phyloP scores from a whole-genome alignment of 768 basidiomycete genomes.

The Mycena amicta region DNA sequence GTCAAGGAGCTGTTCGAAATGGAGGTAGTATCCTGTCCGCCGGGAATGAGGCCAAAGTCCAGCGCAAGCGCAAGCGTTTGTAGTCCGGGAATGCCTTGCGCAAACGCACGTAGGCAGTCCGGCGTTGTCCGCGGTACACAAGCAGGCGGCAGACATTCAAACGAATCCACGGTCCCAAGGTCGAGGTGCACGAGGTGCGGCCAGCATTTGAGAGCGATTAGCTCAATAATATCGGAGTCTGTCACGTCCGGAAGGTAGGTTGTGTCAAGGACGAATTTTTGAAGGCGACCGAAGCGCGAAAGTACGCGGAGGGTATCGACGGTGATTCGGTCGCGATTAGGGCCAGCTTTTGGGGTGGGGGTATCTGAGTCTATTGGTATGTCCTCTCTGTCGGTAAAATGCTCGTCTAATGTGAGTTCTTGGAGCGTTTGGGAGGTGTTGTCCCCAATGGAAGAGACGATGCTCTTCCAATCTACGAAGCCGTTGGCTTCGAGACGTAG shows the following conservation, averaged over 20 bases:
- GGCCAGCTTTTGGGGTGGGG: conserved; percentile 15
- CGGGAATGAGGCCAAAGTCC: conserved; percentile 16
- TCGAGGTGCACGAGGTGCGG: conserved; percentile 46
- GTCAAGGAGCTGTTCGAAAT: conserved; percentile 27
- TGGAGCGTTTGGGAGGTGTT: conserved; percentile 34
- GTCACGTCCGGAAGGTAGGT: conserved; percentile 40
- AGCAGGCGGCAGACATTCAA: conserved; percentile 23
- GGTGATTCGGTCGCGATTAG: conserved; percentile 19
- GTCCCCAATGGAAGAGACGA: conserved; percentile 34
- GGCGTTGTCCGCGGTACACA: conserved; percentile 29
- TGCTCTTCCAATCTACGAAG: conserved; percentile 33
- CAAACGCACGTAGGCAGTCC: conserved; percentile 30
- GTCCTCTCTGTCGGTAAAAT: conserved; percentile 15
- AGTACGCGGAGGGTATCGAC: conserved; percentile 40
- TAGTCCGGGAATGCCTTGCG: conserved; percentile 30
- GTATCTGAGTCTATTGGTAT: conserved; percentile 19
- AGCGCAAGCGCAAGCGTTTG: conserved; percentile 36
- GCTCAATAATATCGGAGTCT: conserved; percentile 40
- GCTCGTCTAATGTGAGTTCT: conserved; percentile 42
- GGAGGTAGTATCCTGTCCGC: too few relatives aligned
- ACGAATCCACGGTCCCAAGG: conserved; percentile 34
- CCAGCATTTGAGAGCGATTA: conserved; percentile 43
- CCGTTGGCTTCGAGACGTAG: conserved; percentile 40
- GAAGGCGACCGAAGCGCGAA: conserved; percentile 35
- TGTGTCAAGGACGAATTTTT: conserved; percentile 41